A percentile compares a stretch with the other conserved stretches of the same genome.
phyloP scores from a whole-genome alignment of 306 rosid species.

The Casuarina cunninghamiana region DNA sequence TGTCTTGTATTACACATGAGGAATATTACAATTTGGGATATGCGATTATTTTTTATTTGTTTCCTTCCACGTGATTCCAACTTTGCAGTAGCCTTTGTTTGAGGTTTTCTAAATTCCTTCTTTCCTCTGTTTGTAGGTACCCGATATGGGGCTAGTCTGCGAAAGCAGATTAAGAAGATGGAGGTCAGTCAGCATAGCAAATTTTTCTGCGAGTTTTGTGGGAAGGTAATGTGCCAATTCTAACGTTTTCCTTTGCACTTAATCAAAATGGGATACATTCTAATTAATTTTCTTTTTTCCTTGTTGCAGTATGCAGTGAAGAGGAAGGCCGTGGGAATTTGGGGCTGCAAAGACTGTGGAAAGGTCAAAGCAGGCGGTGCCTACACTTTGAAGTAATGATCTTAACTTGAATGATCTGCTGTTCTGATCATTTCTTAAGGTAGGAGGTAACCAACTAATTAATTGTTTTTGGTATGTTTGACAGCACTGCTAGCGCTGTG shows the following conservation, averaged over 20 bases:
- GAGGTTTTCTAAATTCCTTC: background rate
- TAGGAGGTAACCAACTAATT: background rate
- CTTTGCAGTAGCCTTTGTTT: background rate
- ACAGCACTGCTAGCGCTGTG: conserved; percentile 86
- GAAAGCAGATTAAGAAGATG: conserved; percentile 96
- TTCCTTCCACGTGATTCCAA: background rate
- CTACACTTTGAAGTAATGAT: conserved; percentile 72
- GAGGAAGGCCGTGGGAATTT: conserved; percentile 85
- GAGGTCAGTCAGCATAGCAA: conserved; percentile 93
- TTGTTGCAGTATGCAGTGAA: conserved; percentile 70
- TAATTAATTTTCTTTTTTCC: conserved; percentile 6
- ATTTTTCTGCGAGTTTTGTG: conserved; percentile 85
- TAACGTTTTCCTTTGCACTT: background rate
- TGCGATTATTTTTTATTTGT: background rate
- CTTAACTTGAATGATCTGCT: background rate
- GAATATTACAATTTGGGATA: background rate
- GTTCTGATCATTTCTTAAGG: background rate
- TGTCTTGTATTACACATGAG: background rate
- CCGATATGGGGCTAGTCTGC: conserved; percentile 87
- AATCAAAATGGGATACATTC: background rate
- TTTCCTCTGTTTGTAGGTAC: conserved; percentile 48
- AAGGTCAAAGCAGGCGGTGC: conserved; percentile 88
- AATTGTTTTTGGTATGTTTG: conserved; percentile 12
- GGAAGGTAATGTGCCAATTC: conserved; percentile 50
- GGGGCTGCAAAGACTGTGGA: conserved; percentile 94